Base-by-base conservation (phyloP, 2,329 filamentous ascomycete genomes). In the Cercospora zeina region DNA sequence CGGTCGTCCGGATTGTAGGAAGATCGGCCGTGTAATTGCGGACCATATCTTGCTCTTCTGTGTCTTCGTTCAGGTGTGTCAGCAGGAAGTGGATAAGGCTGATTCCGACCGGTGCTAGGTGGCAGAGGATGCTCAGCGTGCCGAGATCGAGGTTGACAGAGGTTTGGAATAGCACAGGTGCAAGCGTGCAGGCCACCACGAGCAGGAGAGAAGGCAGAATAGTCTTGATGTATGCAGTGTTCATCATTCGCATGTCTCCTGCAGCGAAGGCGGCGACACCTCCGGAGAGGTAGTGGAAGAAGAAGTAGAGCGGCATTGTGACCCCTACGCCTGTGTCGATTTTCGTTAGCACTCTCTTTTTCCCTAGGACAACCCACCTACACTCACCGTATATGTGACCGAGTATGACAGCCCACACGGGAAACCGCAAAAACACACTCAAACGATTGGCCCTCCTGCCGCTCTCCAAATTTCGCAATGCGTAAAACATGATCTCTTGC, bases 301-400 rank as follows among this genome's bases (percentile, higher is more conserved):
- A 77, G 63, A 70, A 77, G 68, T 75, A 78, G 19, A 77, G 53
- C 4, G 76, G 75, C 1, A 70, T 72, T 1, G 75, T 57, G 31
- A 73, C 63, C 9, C 72, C 76, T 13, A 74, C 65, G 16, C 54
- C 54, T 57, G 16, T 39, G 16, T 16, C 9, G 19, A 45, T 1
- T 4, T 10, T 10, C n/a, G 54, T 56, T n/a, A 47, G 54, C 39
- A 45, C 39, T 45, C 39, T 42, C 7, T 42, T 42, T 1, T 2
- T 19, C 39, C 21, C 39, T 45, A 3, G 13, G n/a, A 19, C 27
- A 47, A 21, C 30, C 27, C 30, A 13, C 47, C 30, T 21, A 5
- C n/a, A 47, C 54, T 45, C 19, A 3, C 75, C 72, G 19, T 68
- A 65, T 13, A 69, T 49, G 54, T 76, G 72, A 39, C 63, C 71